Conservation (phyloP, 306 rosid genomes). For the Fragaria vesca region DNA sequence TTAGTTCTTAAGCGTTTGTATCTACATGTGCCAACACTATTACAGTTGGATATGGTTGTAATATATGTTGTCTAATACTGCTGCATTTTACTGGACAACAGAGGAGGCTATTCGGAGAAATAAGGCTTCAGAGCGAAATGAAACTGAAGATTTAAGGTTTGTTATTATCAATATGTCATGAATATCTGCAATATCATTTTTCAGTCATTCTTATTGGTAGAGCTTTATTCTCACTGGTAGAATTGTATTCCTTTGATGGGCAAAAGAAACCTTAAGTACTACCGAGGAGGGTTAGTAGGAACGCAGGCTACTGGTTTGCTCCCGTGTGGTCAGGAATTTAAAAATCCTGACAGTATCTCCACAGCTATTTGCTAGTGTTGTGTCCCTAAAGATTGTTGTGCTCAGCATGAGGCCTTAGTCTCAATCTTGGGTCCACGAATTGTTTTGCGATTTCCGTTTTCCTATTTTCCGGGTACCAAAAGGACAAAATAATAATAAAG, state of each 20-base stretch:
- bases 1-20: background rate
- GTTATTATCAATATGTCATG: constrained; percentile 22
- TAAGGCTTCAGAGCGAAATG: constrained; percentile 61
- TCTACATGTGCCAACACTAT: background rate
- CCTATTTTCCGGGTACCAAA: background rate
- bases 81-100: constrained; percentile 43
- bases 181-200: background rate
- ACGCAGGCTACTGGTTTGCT: background rate
- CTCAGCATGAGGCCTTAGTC: background rate
- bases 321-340: background rate
- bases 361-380: background rate
- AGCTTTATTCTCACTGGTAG: background rate
- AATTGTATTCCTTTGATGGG: background rate
- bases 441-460: background rate
- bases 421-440: background rate
- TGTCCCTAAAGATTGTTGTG: background rate
- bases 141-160: constrained; percentile 55
- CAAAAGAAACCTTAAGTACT: background rate
- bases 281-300: background rate
- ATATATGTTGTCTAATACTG: constrained; percentile 27
- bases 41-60: background rate
- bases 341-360: background rate
- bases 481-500: background rate
- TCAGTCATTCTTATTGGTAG: background rate
- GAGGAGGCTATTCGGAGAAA: constrained; percentile 84